phyloP scores from a whole-genome alignment of 108 stramenopile genomes.

The Nitzschia sp. region DNA sequence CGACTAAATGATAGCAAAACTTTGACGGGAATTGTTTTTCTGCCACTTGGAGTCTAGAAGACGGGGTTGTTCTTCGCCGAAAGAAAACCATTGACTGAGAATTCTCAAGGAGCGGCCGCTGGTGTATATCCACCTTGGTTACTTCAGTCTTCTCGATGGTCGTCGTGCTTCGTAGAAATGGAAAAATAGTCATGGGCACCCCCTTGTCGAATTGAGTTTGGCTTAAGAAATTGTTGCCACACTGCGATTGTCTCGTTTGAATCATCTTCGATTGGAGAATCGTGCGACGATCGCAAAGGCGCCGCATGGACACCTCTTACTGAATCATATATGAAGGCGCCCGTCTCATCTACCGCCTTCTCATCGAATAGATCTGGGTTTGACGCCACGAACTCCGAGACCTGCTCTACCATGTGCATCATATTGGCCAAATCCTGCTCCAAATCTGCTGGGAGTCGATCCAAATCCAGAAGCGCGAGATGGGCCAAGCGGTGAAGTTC shows the following conservation, averaged over 20 bases:
- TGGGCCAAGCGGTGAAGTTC: neutral
- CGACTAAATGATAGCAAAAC: no score
- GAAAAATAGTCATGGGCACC: conserved; percentile 14
- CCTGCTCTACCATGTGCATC: conserved; percentile 22
- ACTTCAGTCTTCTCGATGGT: no score
- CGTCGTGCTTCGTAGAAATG: conserved; percentile 8
- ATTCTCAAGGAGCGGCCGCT: no score
- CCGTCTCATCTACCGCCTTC: neutral
- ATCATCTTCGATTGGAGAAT: neutral
- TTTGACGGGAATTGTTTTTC: no score
- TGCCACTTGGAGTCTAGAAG: no score
- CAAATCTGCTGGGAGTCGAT: neutral
- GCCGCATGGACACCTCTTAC: conserved; percentile 11
- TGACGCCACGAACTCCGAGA: neutral
- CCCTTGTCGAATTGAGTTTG: conserved; percentile 19
- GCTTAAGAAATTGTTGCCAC: conserved; percentile 4
- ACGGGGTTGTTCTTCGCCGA: no score
- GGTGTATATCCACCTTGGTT: no score
- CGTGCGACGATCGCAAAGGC: neutral
- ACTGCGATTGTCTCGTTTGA: neutral
- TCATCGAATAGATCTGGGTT: neutral
- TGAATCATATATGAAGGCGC: neutral
- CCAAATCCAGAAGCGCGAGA: conserved; percentile 1
- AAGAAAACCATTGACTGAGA: no score
- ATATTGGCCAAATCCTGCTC: conserved; percentile 22